These are phyloP conservation scores for Raddia distichophylla DNA, from an alignment of 176 grass and related monocot genomes.

Conservation along the genomic window DNA sequence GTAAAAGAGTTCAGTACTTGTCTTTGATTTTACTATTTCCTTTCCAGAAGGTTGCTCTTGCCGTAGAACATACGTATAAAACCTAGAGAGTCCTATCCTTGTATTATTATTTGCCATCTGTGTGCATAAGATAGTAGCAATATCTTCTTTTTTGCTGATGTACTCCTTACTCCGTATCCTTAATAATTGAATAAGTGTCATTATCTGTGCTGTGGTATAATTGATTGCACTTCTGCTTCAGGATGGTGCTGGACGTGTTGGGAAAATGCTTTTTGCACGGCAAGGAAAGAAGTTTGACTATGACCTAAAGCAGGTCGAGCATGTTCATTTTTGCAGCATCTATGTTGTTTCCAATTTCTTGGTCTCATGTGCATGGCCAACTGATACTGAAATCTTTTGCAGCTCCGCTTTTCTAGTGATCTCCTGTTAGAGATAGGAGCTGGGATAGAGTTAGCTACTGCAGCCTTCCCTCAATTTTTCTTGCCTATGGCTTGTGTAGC, in stretches of 20 bases:
- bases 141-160: slow-evolving; percentile 21
- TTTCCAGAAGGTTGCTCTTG: background rate
- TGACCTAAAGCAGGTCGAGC: slow-evolving; percentile 94
- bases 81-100: background rate
- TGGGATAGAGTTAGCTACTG: slow-evolving; percentile 89
- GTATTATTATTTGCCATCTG: background rate
- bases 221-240: slow-evolving; percentile 44
- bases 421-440: slow-evolving; percentile 96
- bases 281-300: slow-evolving; percentile 99
- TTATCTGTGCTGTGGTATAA: slow-evolving; percentile 24
- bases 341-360: background rate
- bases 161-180: background rate
- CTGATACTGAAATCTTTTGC: slow-evolving; percentile 29
- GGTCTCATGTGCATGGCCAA: slow-evolving; percentile 21
- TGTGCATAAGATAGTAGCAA: slow-evolving; percentile 9
- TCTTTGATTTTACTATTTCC: background rate
- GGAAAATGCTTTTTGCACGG: slow-evolving; percentile 98
- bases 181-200: background rate
- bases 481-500: slow-evolving; percentile 94
- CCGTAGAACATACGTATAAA: background rate
- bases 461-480: slow-evolving; percentile 94
- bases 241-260: slow-evolving; percentile 96
- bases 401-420: slow-evolving; percentile 94
- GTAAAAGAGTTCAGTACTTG: too few species aligned
- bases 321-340: background rate